Evolutionary conservation across 257 asterid species (phyloP).

Genomic region (Rauvolfia tetraphylla): DNA sequence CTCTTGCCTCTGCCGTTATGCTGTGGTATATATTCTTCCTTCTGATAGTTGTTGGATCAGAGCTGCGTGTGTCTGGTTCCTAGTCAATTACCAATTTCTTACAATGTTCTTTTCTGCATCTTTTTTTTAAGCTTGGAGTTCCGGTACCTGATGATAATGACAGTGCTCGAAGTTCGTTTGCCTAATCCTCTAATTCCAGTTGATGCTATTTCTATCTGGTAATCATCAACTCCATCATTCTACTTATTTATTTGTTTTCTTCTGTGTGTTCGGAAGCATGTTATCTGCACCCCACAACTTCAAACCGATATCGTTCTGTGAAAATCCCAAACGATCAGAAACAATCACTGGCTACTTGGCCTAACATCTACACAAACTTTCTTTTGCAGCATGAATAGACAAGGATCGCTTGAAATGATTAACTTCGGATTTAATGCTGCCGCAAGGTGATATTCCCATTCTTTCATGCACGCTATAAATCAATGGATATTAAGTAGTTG

Average conservation of each 20-base stretch:
- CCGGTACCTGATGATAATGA: conserved; percentile 71
- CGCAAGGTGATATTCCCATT: conserved; percentile 46
- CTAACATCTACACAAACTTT: neutral
- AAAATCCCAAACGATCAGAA: too few species aligned
- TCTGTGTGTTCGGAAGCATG: too few species aligned
- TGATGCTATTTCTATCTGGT: conserved; percentile 92
- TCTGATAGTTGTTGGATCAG: neutral
- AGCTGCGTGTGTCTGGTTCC: neutral
- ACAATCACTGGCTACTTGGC: neutral
- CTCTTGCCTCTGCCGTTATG: conserved; percentile 81
- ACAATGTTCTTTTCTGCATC: neutral
- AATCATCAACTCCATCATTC: conserved; percentile 4
- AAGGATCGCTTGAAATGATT: conserved; percentile 80
- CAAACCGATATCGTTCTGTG: too few species aligned
- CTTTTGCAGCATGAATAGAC: conserved; percentile 65
- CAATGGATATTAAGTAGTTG: too few species aligned
- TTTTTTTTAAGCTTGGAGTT: conserved; percentile 70
- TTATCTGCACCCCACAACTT: too few species aligned
- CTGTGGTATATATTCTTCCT: conserved; percentile 42
- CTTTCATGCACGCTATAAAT: neutral
- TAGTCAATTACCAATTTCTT: neutral
- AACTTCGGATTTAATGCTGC: conserved; percentile 84
- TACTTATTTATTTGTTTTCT: neutral
- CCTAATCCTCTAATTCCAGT: conserved; percentile 67
- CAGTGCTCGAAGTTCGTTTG: conserved; percentile 70